Base-by-base conservation (phyloP, 805 yeast species). In the Hagleromyces aurorensis region DNA sequence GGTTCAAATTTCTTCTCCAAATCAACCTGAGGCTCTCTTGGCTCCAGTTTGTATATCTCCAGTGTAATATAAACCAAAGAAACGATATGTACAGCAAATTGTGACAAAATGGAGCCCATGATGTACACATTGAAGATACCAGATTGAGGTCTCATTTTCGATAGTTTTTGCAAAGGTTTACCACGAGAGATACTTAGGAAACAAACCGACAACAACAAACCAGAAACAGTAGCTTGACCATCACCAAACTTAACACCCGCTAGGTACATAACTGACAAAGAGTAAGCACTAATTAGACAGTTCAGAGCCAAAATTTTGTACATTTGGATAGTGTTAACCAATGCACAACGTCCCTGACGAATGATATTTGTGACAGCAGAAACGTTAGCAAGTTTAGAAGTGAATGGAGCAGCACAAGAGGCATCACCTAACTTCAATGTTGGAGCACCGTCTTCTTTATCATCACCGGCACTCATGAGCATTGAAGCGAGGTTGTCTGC, bases 191-290 rank as follows among this genome's bases (percentile, higher is more conserved):
- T 85, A 29, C 94, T 83, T 58, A 86, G 69, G 75, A 91, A 91
- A 67, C 98, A 91, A 39, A 86, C 91, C 36, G 94, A 78, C 55
- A 91, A 68, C 48, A 91, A 69, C 41, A 91, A 57, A 38, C 98
- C 98, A n/a, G 95, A 83, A 30, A 82, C 79, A 12, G 97, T 89
- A n/a, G 94, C 85, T 66, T 91, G 98, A 18, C 85, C 93, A 61
- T 91, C 98, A 48, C 98, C 96, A 57, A 89, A 85, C 62, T 91
- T 91, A 51, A 91, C 93, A 61, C 98, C 98, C 9, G 97, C 96
- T 48, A 91, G 68, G 59, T 83, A 91, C 53, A 91, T 72, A 21
- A 91, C 96, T 23, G 95, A 83, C 49, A 89, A 68, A 2, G 97
- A 86, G 58, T 91, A 91, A 18, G 98, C 98, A 44, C 94, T 79